A percentile compares a stretch with the other conserved stretches of the same genome.
Evolutionary conservation across 78 protist genomes (phyloP).

Genomic region (Pigoraptor vietnamica): DNA sequence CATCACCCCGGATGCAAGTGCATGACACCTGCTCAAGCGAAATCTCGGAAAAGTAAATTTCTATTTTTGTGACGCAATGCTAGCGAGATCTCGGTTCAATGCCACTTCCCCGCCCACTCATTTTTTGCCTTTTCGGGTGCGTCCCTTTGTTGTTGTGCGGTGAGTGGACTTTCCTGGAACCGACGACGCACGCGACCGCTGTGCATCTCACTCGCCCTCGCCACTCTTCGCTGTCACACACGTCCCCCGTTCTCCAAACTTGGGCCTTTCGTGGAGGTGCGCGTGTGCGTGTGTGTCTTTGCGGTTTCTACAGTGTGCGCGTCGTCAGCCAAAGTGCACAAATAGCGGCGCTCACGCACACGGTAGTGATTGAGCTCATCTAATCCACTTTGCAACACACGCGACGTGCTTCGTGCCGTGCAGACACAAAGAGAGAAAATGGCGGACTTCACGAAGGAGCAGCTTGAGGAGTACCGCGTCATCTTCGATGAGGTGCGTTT

Average conservation of each 20-base stretch:
- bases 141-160: not conserved
- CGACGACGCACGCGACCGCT: too few species aligned
- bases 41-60: too few species aligned
- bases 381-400: too few species aligned
- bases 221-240: too few species aligned
- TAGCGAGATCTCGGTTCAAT: not conserved
- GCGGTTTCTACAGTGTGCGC: not conserved
- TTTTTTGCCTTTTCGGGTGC: not conserved
- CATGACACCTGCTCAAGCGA: too few species aligned
- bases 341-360: too few species aligned
- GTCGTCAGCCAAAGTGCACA: not conserved
- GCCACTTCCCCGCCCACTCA: not conserved
- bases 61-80: too few species aligned
- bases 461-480: not conserved
- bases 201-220: too few species aligned
- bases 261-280: not conserved
- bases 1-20: too few species aligned
- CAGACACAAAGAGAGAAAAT: not conserved
- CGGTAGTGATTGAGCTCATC: too few species aligned
- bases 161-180: too few species aligned
- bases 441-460: not conserved
- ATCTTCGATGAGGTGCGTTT: not conserved
- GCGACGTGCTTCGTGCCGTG: too few species aligned
- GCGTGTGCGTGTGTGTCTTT: not conserved
- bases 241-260: not conserved